Conservation (phyloP, 768 basidiomycete genomes). For the Amanita thiersii region DNA sequence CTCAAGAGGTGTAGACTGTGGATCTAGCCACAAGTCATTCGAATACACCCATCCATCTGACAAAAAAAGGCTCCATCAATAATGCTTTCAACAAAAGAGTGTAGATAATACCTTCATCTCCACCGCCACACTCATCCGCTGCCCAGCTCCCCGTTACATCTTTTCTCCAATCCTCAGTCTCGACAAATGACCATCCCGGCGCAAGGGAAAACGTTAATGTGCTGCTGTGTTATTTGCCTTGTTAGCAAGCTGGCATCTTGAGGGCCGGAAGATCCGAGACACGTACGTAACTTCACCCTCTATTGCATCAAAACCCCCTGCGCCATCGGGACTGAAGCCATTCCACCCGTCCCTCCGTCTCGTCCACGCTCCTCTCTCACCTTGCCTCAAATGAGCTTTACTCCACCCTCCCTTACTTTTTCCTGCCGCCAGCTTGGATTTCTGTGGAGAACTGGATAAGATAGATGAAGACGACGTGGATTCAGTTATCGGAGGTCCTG, state of each 20-base stretch:
- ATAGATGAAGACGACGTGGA: background rate
- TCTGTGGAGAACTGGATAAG: background rate
- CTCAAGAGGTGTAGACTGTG: constrained; percentile 23
- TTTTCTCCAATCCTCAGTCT: constrained; percentile 70
- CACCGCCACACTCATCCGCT: constrained; percentile 17
- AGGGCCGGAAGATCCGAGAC: constrained; percentile 8
- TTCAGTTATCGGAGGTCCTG: background rate
- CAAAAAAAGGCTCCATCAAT: background rate
- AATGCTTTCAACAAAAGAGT: background rate
- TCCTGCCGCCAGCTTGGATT: constrained; percentile 6
- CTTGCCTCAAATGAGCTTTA: constrained; percentile 30
- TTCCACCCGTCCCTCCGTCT: constrained; percentile 67
- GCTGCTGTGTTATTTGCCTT: constrained; percentile 40
- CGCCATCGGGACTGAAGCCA: constrained; percentile 27
- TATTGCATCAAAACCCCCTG: constrained; percentile 28
- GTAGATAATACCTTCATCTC: constrained; percentile 17
- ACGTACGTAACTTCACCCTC: constrained; percentile 59
- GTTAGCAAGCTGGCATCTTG: constrained; percentile 6
- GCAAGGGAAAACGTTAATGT: constrained; percentile 76
- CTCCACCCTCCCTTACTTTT: constrained; percentile 28
- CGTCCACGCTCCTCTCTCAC: constrained; percentile 63
- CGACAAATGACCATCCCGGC: constrained; percentile 66
- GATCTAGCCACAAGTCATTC: constrained; percentile 65
- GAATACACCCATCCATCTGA: constrained; percentile 79
- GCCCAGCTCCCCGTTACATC: constrained; percentile 58